Evolutionary conservation across 257 asterid species (phyloP).

Genomic region (Coffea eugenioides): DNA sequence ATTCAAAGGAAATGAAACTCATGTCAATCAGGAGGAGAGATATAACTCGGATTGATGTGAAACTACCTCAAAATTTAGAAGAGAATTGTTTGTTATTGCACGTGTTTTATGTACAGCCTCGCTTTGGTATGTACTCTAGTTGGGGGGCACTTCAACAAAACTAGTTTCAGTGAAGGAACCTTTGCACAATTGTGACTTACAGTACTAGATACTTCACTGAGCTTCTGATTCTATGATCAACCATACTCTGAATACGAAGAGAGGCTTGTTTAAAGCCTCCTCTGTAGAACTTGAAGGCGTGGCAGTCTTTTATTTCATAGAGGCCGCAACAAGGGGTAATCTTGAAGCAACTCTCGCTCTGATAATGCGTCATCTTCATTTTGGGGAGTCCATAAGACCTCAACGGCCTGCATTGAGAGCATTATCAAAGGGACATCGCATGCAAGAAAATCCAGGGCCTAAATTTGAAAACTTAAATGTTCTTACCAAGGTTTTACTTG

Average conservation of each 20-base stretch:
- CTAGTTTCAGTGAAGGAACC: background rate
- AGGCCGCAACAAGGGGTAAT: constrained; percentile 81
- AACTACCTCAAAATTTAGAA: background rate
- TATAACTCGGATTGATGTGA: no score
- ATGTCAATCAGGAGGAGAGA: background rate
- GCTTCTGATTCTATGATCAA: background rate
- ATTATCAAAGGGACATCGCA: background rate
- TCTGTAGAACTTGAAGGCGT: background rate
- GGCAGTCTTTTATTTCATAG: constrained; percentile 38
- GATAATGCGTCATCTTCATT: constrained; percentile 75
- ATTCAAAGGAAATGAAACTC: background rate
- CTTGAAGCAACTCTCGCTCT: constrained; percentile 83
- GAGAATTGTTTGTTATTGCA: background rate
- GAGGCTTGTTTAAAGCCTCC: background rate
- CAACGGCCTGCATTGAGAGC: constrained; percentile 63
- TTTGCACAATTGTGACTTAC: background rate
- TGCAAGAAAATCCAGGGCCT: constrained; percentile 26
- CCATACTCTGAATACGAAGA: background rate
- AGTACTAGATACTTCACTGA: background rate
- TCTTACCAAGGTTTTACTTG: constrained; percentile 73
- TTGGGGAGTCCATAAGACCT: constrained; percentile 97
- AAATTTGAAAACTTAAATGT: constrained; percentile 25
- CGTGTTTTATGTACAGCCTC: background rate
- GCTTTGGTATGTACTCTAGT: background rate
- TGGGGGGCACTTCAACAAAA: background rate